Evolutionary conservation across 2,329 filamentous ascomycete genomes (phyloP), one percentile per base, ranked within the genome.

Genomic region (Exophiala viscosa): DNA sequence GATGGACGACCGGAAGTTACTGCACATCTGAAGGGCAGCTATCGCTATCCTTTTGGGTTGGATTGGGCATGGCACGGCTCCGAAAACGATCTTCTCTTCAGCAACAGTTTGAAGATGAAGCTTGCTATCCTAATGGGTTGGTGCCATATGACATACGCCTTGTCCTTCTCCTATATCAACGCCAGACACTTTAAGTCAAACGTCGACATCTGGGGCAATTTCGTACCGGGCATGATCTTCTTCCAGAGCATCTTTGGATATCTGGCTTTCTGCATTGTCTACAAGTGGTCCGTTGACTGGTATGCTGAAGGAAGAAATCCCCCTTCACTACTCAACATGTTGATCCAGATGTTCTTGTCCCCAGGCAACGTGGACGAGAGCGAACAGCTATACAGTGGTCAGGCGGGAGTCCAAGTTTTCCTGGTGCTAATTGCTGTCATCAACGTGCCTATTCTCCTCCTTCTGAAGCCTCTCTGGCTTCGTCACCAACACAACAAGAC

Each of bases 31-130:
- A 86, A 84, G 64, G 75, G 83, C 43, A 81, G 80, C 54, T 91
- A 96, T 73, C 86, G 90, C 46, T 99, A 96, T 70, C 92, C 95
- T 13, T 96, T 99, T 67, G 93, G 93, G 62, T 75, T 99, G 55
- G 93, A 99, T 68, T 96, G 86, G 85, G 88, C 86, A 66, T 99
- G 93, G 93, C 95, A 99, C 69, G 90, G 87, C 55, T 87, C 90
- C 10, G 92, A 97, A 65, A 99, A 99, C 66, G 87, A 95, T 56
- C 80, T 99, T 15, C 81, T 99, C 45, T 99, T 99, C 76, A 87
- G 84, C 70, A 99, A 99, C 86, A 95, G 88, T 73, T 95, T 93
- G 81, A 99, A 99, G 85, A 99, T 99, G 93, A 99, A 99, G 80
- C 88, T 99, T 74, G 95, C 89, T 76, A 96, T 99, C 68, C 83